Conservation (phyloP, 306 rosid genomes). For the Sicyos baderoa region DNA sequence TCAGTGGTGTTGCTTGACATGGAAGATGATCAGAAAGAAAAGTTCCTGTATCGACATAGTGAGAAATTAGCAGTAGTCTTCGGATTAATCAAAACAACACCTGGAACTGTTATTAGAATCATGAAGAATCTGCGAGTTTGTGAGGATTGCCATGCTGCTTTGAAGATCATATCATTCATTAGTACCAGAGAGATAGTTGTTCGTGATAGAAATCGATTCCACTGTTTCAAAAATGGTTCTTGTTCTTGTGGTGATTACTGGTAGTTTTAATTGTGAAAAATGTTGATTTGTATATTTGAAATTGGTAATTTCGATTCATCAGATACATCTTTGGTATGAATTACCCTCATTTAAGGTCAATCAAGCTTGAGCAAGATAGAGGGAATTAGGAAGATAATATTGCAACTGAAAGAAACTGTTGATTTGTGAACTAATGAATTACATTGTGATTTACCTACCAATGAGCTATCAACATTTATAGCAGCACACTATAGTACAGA, state of each 20-base stretch:
- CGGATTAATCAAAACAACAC: slow-evolving; percentile 36
- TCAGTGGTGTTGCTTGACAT: slow-evolving; percentile 43
- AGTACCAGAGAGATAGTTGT: slow-evolving; percentile 35
- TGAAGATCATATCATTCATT: slow-evolving; percentile 34
- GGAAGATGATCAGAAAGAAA: slow-evolving; percentile 42
- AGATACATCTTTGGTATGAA: slow-evolving; percentile 6
- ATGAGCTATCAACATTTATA: too few species aligned
- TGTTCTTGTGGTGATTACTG: slow-evolving; percentile 45
- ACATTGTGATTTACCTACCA: too few species aligned
- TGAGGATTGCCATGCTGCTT: slow-evolving; percentile 46
- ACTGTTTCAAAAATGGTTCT: slow-evolving; percentile 39
- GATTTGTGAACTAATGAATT: too few species aligned
- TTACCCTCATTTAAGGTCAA: background rate
- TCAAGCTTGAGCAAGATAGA: slow-evolving; percentile 2
- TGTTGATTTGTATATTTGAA: background rate
- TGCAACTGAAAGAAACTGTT: background rate
- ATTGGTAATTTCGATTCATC: background rate
- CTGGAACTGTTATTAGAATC: slow-evolving; percentile 41
- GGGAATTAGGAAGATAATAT: background rate
- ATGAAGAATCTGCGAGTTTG: too few species aligned
- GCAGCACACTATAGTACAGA: background rate
- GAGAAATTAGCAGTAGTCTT: slow-evolving; percentile 45
- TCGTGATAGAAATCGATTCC: slow-evolving; percentile 41
- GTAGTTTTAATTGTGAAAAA: slow-evolving; percentile 17
- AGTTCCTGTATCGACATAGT: slow-evolving; percentile 33